Percentiles rank a stretch among this genome's conserved stretches.
Evolutionary conservation across 2,329 filamentous ascomycete genomes (phyloP).

Genomic region (Thelonectria discophora): DNA sequence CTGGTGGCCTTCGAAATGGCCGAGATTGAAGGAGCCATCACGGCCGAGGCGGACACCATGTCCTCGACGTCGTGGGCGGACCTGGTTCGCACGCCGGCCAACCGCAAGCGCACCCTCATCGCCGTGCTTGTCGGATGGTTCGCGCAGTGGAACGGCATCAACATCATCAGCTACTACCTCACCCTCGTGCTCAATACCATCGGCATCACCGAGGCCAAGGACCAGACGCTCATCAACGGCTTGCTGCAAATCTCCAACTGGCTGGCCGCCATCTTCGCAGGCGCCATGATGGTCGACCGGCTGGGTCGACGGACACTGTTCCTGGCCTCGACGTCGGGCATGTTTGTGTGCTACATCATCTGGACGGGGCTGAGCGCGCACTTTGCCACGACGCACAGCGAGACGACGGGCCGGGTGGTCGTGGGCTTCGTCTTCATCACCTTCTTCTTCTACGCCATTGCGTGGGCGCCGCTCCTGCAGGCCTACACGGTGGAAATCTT

Average conservation of each 20-base stretch:
- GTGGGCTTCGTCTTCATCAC: slow-evolving; percentile 53
- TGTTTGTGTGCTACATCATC: slow-evolving; percentile 49
- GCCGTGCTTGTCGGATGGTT: slow-evolving; percentile 34
- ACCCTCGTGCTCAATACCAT: slow-evolving; percentile 51
- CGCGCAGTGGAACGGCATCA: slow-evolving; percentile 38
- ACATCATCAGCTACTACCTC: slow-evolving; percentile 46
- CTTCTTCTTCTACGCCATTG: slow-evolving; percentile 50
- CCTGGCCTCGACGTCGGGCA: slow-evolving; percentile 48
- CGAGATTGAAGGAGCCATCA: slow-evolving; percentile 50
- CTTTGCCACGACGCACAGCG: slow-evolving; percentile 31
- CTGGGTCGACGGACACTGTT: slow-evolving; percentile 53
- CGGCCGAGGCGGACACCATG: slow-evolving; percentile 44
- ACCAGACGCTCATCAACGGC: slow-evolving; percentile 43
- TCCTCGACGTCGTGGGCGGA: slow-evolving; percentile 50
- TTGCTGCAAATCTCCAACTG: slow-evolving; percentile 50
- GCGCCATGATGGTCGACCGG: slow-evolving; percentile 51
- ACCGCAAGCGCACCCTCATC: slow-evolving; percentile 39
- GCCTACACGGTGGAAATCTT: slow-evolving; percentile 43
- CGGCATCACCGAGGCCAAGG: slow-evolving; percentile 50
- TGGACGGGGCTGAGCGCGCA: slow-evolving; percentile 43
- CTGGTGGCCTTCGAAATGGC: slow-evolving; percentile 53
- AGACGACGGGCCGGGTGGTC: slow-evolving; percentile 41
- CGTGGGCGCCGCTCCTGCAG: slow-evolving; percentile 46
- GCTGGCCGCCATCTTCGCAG: slow-evolving; percentile 48
- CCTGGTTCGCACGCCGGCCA: slow-evolving; percentile 49